Conservation (phyloP, 495 filamentous ascomycete species). For the Xylaria nigripes region DNA sequence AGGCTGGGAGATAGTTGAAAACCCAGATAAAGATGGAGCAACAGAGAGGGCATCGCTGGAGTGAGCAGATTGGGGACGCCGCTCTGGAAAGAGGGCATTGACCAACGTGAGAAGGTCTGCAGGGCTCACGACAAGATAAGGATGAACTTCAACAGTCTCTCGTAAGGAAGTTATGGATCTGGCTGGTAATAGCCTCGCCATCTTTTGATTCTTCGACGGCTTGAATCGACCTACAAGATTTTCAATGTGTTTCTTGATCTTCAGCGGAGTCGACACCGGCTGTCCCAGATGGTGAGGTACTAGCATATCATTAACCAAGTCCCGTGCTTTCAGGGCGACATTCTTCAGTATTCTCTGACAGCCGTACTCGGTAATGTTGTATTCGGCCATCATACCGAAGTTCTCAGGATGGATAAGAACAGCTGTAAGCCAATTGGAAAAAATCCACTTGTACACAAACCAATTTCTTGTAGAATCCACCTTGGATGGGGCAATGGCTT, state of each 20-base stretch:
- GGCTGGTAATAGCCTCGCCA: slow-evolving; percentile 56
- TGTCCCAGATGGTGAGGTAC: slow-evolving; percentile 48
- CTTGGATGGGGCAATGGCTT: slow-evolving; percentile 46
- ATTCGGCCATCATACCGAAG: slow-evolving; percentile 79
- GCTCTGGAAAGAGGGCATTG: slow-evolving; percentile 62
- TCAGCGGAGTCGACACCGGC: slow-evolving; percentile 52
- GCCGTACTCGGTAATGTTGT: slow-evolving; percentile 84
- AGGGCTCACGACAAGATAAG: slow-evolving; percentile 65
- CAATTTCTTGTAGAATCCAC: slow-evolving; percentile 66
- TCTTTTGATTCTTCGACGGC: slow-evolving; percentile 41
- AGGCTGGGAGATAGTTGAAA: slow-evolving; percentile 45
- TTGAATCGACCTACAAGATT: slow-evolving; percentile 64
- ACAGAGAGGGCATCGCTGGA: slow-evolving; percentile 50
- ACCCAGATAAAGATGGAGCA: slow-evolving; percentile 58
- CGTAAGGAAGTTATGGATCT: slow-evolving; percentile 60
- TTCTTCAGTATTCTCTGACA: slow-evolving; percentile 81
- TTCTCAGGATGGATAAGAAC: slow-evolving; percentile 86
- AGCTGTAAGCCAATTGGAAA: slow-evolving; percentile 74
- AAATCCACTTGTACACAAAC: slow-evolving; percentile 85
- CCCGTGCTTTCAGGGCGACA: slow-evolving; percentile 68
- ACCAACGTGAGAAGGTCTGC: slow-evolving; percentile 62
- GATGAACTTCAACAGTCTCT: slow-evolving; percentile 62
- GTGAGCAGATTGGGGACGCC: slow-evolving; percentile 46
- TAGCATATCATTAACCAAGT: slow-evolving; percentile 59
- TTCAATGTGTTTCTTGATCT: slow-evolving; percentile 66